These are phyloP conservation scores for Carallia brachiata DNA, from an alignment of 345 rosid species.

Conservation along the genomic window DNA sequence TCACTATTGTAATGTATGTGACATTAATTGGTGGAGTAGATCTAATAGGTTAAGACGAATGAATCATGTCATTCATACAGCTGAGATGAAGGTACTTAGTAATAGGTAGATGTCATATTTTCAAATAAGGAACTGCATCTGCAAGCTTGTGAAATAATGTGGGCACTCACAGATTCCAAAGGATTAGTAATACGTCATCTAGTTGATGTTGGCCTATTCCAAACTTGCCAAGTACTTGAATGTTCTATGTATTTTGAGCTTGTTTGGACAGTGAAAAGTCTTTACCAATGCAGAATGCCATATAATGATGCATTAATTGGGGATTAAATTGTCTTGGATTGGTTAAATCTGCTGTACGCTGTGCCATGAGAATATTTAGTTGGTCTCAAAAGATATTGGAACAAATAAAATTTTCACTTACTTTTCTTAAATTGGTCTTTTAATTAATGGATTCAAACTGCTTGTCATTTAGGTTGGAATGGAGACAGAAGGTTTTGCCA, in stretches of 20 bases:
- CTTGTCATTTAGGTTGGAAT: conserved; percentile 59
- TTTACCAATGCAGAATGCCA: neutral
- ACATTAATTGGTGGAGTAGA: neutral
- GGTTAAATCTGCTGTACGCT: neutral
- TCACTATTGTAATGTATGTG: too few relatives aligned
- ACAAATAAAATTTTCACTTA: neutral
- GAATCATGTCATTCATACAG: neutral
- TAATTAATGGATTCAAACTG: neutral
- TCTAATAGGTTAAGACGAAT: neutral
- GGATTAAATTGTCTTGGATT: neutral
- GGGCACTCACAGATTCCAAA: neutral
- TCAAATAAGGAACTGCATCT: neutral
- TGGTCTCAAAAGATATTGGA: neutral
- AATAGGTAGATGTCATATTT: neutral
- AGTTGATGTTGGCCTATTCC: neutral
- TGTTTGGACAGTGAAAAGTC: neutral
- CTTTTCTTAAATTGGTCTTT: neutral
- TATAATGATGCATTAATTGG: neutral
- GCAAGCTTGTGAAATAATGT: neutral
- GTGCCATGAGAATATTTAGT: neutral
- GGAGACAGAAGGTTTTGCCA: conserved; percentile 92
- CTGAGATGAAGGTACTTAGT: neutral
- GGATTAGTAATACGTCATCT: neutral
- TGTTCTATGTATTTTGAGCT: neutral
- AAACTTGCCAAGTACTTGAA: neutral